These are phyloP conservation scores for Neocucurbitaria cava DNA, from an alignment of 2,329 filamentous ascomycete genomes.

Conservation along the genomic window DNA sequence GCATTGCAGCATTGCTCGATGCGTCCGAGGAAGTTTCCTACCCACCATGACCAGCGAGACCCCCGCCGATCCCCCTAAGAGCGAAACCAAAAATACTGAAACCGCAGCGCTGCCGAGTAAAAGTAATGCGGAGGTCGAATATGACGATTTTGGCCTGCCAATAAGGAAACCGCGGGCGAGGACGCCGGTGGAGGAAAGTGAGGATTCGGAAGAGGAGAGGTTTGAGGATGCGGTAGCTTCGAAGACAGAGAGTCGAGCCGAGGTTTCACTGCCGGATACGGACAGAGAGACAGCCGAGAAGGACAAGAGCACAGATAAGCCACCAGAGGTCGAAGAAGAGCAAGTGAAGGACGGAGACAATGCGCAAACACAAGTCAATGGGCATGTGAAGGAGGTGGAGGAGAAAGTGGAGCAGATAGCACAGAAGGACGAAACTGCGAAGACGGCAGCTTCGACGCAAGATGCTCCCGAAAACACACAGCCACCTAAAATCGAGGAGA, in stretches of 20 bases:
- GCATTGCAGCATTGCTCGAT: slow-evolving; percentile 12
- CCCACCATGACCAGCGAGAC: slow-evolving; percentile 35
- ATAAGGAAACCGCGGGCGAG: slow-evolving; percentile 57
- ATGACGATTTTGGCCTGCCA: slow-evolving; percentile 76
- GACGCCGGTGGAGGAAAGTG: slow-evolving; percentile 35
- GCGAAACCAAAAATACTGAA: slow-evolving; percentile 27
- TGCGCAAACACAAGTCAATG: slow-evolving; percentile 20
- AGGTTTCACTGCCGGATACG: slow-evolving; percentile 35
- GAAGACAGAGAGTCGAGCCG: slow-evolving; percentile 31
- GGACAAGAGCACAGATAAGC: slow-evolving; percentile 2
- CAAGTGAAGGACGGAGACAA: slow-evolving; percentile 13
- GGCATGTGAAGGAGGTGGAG: slow-evolving; percentile 17
- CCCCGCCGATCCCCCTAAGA: slow-evolving; percentile 37
- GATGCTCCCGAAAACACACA: background rate
- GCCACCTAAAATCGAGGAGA: slow-evolving; percentile 6
- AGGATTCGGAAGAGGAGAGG: slow-evolving; percentile 34
- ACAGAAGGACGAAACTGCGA: slow-evolving; percentile 1
- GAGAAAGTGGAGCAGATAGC: slow-evolving; percentile 14
- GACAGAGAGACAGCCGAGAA: slow-evolving; percentile 11
- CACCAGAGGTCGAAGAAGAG: slow-evolving; percentile 9
- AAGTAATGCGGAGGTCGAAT: slow-evolving; percentile 49
- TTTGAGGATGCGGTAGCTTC: slow-evolving; percentile 38
- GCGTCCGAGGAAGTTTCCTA: slow-evolving; percentile 23
- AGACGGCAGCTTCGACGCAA: background rate
- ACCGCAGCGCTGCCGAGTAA: slow-evolving; percentile 15